Evolutionary conservation across 495 filamentous ascomycete species (phyloP).

Genomic region (Rusavskia elegans): DNA sequence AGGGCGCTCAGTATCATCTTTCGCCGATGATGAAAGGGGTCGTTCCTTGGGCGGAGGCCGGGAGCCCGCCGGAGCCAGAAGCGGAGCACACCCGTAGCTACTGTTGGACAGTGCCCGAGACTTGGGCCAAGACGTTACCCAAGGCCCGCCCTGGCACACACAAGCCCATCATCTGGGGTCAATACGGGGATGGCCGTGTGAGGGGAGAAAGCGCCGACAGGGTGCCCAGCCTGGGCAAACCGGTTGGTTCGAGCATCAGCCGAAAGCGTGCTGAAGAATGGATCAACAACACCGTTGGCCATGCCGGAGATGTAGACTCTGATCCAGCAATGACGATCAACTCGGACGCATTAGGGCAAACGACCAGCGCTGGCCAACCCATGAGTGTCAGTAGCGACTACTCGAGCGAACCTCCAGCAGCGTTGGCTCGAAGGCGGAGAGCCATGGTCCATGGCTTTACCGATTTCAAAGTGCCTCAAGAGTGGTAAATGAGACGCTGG

Average conservation of each 20-base stretch:
- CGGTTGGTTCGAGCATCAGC: constrained; percentile 4
- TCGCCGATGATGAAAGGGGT: constrained; percentile 39
- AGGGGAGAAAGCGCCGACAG: constrained; percentile 6
- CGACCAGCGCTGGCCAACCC: background rate
- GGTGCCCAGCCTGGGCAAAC: constrained; percentile 1
- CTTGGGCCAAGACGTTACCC: constrained; percentile 24
- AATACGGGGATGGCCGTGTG: constrained; percentile 14
- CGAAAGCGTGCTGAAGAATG: constrained; percentile 13
- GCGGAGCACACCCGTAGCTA: constrained; percentile 40
- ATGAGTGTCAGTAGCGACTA: constrained; percentile 1
- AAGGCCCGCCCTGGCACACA: constrained; percentile 14
- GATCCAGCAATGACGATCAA: background rate
- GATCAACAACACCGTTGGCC: constrained; percentile 1
- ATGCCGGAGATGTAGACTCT: background rate
- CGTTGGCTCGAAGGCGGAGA: constrained; percentile 11
- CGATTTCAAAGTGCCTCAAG: constrained; percentile 12
- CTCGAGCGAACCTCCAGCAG: constrained; percentile 7
- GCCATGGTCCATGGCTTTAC: constrained; percentile 16
- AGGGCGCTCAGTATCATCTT: constrained; percentile 49
- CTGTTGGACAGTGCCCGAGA: constrained; percentile 39
- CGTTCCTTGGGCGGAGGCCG: constrained; percentile 37
- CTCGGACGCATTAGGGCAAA: background rate
- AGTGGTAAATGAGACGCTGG: constrained; percentile 6
- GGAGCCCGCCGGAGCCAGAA: constrained; percentile 26
- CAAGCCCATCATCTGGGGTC: constrained; percentile 16